These are phyloP conservation scores for Cladosporium sp. DNA, from an alignment of 2,329 filamentous ascomycete species.

Conservation along the genomic window DNA sequence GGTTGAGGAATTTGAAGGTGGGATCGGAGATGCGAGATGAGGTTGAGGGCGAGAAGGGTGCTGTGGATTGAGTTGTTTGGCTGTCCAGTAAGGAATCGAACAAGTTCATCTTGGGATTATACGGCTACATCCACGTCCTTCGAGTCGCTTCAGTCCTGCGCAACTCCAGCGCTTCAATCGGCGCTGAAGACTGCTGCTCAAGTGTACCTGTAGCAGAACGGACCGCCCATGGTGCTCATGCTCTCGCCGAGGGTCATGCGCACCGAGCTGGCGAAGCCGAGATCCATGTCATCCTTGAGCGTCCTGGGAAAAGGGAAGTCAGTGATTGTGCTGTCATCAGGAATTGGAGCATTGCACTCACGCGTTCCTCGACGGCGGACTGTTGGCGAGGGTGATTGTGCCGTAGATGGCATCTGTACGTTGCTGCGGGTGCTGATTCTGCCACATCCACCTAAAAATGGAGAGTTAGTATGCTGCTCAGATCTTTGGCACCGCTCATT, in stretches of 20 bases:
- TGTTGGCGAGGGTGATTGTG: constrained; percentile 27
- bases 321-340: not conserved
- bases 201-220: constrained; percentile 43
- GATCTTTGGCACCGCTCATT: no score
- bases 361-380: constrained; percentile 29
- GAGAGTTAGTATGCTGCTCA: no score
- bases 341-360: not conserved
- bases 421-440: constrained; percentile 29
- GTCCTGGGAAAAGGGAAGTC: constrained; percentile 20
- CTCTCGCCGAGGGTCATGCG: constrained; percentile 26
- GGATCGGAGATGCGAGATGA: not conserved
- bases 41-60: no score
- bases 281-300: constrained; percentile 36
- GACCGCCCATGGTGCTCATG: constrained; percentile 39
- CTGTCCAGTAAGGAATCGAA: no score
- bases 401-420: constrained; percentile 25
- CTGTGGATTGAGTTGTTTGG: not conserved
- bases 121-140: no score
- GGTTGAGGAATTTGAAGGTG: constrained; percentile 23
- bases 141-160: no score
- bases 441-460: constrained; percentile 31
- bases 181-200: no score
- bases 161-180: no score
- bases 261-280: constrained; percentile 25
- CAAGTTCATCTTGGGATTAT: no score